Conservation (phyloP, 2,329 filamentous ascomycete species). For the Diaporthe helianthi region DNA sequence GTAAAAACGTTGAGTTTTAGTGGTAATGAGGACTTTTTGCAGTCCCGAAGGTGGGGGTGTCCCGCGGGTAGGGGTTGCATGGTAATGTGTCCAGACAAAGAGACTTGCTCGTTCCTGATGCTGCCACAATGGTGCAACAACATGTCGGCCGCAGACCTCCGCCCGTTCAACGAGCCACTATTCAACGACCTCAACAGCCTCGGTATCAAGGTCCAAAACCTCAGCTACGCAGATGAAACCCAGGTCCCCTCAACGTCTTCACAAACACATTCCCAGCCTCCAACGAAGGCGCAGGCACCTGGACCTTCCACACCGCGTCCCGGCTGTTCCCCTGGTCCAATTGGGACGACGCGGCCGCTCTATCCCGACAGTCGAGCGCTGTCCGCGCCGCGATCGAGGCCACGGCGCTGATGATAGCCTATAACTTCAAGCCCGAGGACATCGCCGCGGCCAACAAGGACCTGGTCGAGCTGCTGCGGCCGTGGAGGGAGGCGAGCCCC, state of each 20-base stretch:
- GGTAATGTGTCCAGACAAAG: constrained; percentile 34
- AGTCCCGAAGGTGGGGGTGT: too few relatives aligned
- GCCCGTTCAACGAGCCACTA: constrained; percentile 30
- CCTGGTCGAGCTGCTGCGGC: constrained; percentile 38
- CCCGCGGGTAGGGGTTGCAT: too few relatives aligned
- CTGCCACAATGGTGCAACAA: constrained; percentile 33
- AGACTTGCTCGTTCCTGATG: constrained; percentile 38
- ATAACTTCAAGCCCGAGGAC: constrained; percentile 40
- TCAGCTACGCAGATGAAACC: constrained; percentile 39
- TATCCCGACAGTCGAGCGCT: constrained; percentile 43
- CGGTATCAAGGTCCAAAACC: constrained; percentile 41
- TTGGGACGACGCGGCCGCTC: constrained; percentile 39
- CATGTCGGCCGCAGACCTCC: constrained; percentile 12
- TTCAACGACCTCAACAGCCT: constrained; percentile 56
- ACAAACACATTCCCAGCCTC: constrained; percentile 39
- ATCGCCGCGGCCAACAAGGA: constrained; percentile 39
- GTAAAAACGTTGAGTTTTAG: too few relatives aligned
- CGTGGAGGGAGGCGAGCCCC: constrained; percentile 41
- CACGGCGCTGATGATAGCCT: constrained; percentile 42
- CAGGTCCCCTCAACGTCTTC: constrained; percentile 42
- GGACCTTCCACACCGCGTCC: constrained; percentile 37
- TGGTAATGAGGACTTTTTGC: too few relatives aligned
- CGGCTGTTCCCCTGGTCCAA: constrained; percentile 47
- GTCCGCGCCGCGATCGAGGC: constrained; percentile 38
- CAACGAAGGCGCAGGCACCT: constrained; percentile 48